Evolutionary conservation across 2,329 filamentous ascomycete species (phyloP).

Genomic region (Mollisia scopiformis): DNA sequence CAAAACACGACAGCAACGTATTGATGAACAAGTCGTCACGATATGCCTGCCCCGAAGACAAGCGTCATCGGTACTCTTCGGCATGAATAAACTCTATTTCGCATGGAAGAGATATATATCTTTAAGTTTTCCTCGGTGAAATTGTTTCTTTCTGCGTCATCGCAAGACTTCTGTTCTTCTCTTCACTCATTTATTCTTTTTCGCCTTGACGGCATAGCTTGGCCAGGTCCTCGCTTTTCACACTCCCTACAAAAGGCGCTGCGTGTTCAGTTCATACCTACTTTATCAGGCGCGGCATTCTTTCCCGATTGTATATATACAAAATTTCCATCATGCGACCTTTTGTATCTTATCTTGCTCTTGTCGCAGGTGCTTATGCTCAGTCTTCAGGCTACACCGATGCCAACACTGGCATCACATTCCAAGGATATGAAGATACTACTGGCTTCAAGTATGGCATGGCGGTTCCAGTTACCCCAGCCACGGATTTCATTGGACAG

Average conservation of each 20-base stretch:
- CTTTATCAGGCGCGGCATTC: background rate
- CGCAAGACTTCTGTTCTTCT: slow-evolving; percentile 8
- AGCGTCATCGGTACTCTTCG: background rate
- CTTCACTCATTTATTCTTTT: slow-evolving; percentile 6
- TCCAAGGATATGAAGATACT: slow-evolving; percentile 41
- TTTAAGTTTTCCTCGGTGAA: background rate
- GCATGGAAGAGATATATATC: slow-evolving; percentile 5
- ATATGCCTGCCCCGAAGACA: background rate
- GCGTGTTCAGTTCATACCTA: background rate
- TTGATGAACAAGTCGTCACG: slow-evolving; percentile 11
- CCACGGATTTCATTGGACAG: slow-evolving; percentile 57
- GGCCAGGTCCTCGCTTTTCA: slow-evolving; percentile 14
- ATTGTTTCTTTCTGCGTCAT: background rate
- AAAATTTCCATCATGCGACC: slow-evolving; percentile 2
- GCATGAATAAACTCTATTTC: background rate
- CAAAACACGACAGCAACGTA: background rate
- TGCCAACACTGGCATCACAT: slow-evolving; percentile 49
- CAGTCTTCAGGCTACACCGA: slow-evolving; percentile 41
- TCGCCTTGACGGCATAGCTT: slow-evolving; percentile 15
- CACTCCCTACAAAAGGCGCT: background rate
- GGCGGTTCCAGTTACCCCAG: slow-evolving; percentile 50
- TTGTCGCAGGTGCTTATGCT: slow-evolving; percentile 19
- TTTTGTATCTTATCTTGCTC: slow-evolving; percentile 4
- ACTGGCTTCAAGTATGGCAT: slow-evolving; percentile 52
- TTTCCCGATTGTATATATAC: background rate